Evolutionary conservation across 2,329 filamentous ascomycete genomes (phyloP).

Genomic region (Furcasterigmium furcatum): DNA sequence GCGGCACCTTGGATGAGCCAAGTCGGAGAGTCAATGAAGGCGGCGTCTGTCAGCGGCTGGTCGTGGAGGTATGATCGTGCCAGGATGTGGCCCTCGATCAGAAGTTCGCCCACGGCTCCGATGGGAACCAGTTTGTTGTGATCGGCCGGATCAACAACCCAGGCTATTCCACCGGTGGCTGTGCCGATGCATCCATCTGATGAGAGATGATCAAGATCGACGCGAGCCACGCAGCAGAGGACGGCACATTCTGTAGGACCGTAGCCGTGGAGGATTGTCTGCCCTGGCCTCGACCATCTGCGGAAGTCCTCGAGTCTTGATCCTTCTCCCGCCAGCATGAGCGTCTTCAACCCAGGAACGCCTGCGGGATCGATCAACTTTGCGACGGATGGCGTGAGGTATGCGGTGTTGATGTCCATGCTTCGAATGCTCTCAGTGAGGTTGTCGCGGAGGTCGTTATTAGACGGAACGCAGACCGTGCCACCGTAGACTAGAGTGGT

Average conservation of each 20-base stretch:
- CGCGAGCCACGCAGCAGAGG: not conserved
- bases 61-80: constrained; percentile 8
- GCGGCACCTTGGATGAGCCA: constrained; percentile 17
- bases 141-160: constrained; percentile 22
- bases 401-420: not conserved
- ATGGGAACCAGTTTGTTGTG: constrained; percentile 18
- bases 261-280: no score
- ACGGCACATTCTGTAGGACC: not conserved
- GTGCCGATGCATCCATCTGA: not conserved
- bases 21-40: constrained; percentile 9
- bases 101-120: constrained; percentile 13
- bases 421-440: constrained; percentile 6
- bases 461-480: constrained; percentile 33
- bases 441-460: constrained; percentile 25
- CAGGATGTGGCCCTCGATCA: constrained; percentile 3
- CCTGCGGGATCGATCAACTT: constrained; percentile 1
- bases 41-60: constrained; percentile 16
- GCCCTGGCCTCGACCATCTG: no score
- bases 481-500: constrained; percentile 31
- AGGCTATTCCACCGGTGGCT: constrained; percentile 15
- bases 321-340: constrained; percentile 7
- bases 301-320: no score
- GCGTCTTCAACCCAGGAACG: not conserved
- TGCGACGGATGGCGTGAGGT: constrained; percentile 8
- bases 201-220: constrained; percentile 9